Evolutionary conservation across 257 asterid species (phyloP).

Genomic region (Sherardia arvensis): DNA sequence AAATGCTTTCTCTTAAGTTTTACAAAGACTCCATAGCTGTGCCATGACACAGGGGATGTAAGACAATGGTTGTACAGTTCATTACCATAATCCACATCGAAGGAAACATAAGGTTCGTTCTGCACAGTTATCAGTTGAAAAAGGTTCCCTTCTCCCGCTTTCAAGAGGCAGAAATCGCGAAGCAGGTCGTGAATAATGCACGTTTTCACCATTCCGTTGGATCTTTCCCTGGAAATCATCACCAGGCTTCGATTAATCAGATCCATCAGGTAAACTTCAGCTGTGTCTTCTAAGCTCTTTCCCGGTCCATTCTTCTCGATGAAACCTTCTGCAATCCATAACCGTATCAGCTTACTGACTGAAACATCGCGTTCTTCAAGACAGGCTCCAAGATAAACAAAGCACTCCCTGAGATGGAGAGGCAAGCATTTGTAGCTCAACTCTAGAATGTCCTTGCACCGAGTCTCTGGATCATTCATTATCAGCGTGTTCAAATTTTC

Average conservation of each 20-base stretch:
- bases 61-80: neutral
- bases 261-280: conserved; percentile 1
- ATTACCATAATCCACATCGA: neutral
- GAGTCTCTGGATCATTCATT: neutral
- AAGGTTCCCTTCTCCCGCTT: neutral
- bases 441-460: neutral
- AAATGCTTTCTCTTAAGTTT: neutral
- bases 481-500: neutral
- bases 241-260: conserved; percentile 2
- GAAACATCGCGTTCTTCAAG: neutral
- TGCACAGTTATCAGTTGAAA: neutral
- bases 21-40: neutral
- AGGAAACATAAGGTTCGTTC: neutral
- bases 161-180: conserved; percentile 2
- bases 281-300: neutral
- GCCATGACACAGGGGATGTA: neutral
- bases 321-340: neutral
- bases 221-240: neutral
- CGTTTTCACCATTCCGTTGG: neutral
- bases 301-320: neutral
- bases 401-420: neutral
- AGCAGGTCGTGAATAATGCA: neutral
- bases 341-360: neutral
- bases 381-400: neutral
- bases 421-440: neutral